Conservation (phyloP, 2,329 filamentous ascomycete genomes). For the Polytolypa hystricis region DNA sequence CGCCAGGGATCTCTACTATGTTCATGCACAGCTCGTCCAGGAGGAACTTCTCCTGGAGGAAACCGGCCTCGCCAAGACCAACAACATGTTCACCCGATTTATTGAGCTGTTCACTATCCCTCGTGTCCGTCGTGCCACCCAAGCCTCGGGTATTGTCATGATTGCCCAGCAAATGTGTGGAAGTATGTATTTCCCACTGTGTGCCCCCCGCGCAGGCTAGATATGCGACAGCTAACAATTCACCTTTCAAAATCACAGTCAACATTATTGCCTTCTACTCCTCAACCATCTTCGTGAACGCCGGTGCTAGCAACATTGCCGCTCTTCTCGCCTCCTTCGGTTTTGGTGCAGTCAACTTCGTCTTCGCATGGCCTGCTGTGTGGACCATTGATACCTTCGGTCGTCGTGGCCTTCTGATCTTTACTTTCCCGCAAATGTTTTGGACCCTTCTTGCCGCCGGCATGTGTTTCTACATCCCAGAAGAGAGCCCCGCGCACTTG, state of each 20-base stretch:
- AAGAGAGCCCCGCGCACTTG: conserved; percentile 33
- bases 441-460: conserved; percentile 54
- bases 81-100: conserved; percentile 39
- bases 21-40: conserved; percentile 32
- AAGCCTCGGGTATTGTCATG: conserved; percentile 22
- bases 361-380: conserved; percentile 53
- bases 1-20: conserved; percentile 49
- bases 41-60: conserved; percentile 28
- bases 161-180: conserved; percentile 27
- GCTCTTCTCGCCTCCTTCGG: conserved; percentile 52
- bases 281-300: conserved; percentile 28
- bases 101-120: conserved; percentile 22
- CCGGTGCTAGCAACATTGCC: conserved; percentile 37
- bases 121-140: conserved; percentile 20
- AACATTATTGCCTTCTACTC: conserved; percentile 66
- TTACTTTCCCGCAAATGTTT: conserved; percentile 59
- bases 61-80: conserved; percentile 25
- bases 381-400: conserved; percentile 59
- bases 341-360: conserved; percentile 52
- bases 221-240: conserved; percentile 5
- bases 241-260: conserved; percentile 24
- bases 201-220: neutral
- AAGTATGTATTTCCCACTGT: conserved; percentile 18
- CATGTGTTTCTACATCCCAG: conserved; percentile 45
- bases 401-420: conserved; percentile 49